phyloP scores from a whole-genome alignment of 192 early-diverging fungal species.

The Coemansia sp. region DNA sequence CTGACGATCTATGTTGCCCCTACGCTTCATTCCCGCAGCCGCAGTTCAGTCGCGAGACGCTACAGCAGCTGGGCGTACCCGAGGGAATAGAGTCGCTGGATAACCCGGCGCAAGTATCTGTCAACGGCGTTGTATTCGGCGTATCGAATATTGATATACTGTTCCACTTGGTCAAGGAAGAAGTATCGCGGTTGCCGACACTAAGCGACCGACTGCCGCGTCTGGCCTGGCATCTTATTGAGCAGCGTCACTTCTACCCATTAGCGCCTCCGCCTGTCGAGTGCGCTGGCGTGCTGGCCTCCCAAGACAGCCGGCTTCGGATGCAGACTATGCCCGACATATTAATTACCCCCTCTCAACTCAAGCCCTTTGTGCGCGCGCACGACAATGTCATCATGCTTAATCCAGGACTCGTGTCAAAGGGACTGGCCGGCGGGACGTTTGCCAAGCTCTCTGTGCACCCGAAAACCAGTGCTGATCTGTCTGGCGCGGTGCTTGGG shows the following conservation, averaged over 20 bases:
- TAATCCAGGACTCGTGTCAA: slow-evolving; percentile 80
- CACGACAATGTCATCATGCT: slow-evolving; percentile 78
- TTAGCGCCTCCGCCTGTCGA: slow-evolving; percentile 64
- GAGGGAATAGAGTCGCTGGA: slow-evolving; percentile 48
- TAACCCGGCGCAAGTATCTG: slow-evolving; percentile 81
- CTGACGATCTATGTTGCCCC: slow-evolving; percentile 71
- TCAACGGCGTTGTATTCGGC: slow-evolving; percentile 85
- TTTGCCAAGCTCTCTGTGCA: slow-evolving; percentile 76
- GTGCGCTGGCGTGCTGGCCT: slow-evolving; percentile 38
- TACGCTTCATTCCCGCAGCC: slow-evolving; percentile 88
- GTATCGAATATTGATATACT: slow-evolving; percentile 77
- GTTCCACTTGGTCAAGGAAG: slow-evolving; percentile 68
- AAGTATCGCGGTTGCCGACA: slow-evolving; percentile 56
- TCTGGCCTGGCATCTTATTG: slow-evolving; percentile 73
- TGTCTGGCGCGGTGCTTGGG: slow-evolving; percentile 6
- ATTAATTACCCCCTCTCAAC: slow-evolving; percentile 71
- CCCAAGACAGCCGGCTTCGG: slow-evolving; percentile 35
- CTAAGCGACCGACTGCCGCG: slow-evolving; percentile 67
- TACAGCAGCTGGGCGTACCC: slow-evolving; percentile 31
- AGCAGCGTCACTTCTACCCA: slow-evolving; percentile 87
- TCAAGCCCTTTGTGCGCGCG: slow-evolving; percentile 71
- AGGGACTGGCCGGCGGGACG: slow-evolving; percentile 73
- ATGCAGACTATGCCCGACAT: slow-evolving; percentile 77
- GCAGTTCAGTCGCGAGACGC: slow-evolving; percentile 49
- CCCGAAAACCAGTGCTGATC: slow-evolving; percentile 38